A percentile compares a stretch with the other conserved stretches of the same genome.
Conservation (phyloP, 2,329 filamentous ascomycete genomes). For the Aureobasidium sp. region DNA sequence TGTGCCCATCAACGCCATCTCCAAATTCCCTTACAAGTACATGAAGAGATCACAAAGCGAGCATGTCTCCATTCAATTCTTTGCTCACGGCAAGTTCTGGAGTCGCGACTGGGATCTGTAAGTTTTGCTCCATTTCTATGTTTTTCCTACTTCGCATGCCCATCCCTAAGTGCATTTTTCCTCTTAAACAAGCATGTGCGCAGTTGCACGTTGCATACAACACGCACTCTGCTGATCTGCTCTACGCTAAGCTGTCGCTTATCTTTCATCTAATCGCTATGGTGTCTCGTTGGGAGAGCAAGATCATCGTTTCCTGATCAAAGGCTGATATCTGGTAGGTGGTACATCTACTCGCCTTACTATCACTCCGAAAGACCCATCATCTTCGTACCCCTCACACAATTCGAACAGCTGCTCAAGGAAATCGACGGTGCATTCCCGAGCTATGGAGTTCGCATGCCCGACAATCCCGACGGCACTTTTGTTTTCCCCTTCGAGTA, state of each 20-base stretch:
- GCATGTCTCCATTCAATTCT: slow-evolving; percentile 45
- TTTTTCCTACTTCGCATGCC: background rate
- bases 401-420: slow-evolving; percentile 59
- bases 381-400: slow-evolving; percentile 59
- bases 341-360: slow-evolving; percentile 23
- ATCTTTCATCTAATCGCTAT: background rate
- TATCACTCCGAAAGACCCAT: slow-evolving; percentile 43
- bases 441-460: slow-evolving; percentile 51
- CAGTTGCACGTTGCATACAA: background rate
- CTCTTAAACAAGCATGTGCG: background rate
- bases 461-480: slow-evolving; percentile 42
- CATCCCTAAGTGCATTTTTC: background rate
- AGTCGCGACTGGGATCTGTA: slow-evolving; percentile 69
- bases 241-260: no score
- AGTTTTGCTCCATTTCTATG: slow-evolving; percentile 30
- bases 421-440: slow-evolving; percentile 56
- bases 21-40: slow-evolving; percentile 54
- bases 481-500: slow-evolving; percentile 62
- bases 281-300: background rate
- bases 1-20: slow-evolving; percentile 41
- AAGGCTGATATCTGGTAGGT: slow-evolving; percentile 18
- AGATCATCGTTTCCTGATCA: background rate
- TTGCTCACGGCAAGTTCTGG: slow-evolving; percentile 52
- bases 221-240: background rate
- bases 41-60: slow-evolving; percentile 39